Base-by-base conservation (phyloP, 2,329 filamentous ascomycete species). In the Fusarium sp. region DNA sequence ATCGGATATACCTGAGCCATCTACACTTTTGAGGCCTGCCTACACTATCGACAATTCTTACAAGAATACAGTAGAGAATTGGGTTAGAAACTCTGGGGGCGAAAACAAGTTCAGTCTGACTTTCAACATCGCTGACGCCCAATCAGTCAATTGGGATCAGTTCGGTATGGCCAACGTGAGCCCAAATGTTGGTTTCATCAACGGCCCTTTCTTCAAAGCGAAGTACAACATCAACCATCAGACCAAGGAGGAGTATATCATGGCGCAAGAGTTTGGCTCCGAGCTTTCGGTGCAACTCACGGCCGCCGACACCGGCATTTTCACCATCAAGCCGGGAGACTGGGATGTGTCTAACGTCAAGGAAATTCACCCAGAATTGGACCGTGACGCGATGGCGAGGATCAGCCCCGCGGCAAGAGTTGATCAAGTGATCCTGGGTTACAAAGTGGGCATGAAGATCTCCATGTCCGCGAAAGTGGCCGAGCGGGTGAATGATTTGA, bases 351-450 rank as follows among this genome's bases (percentile, higher is more conserved):
- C 46, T 1, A 37, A 37, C n/a, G 3, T 18, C 1, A 48, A 11
- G 10, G 21, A 37, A 25, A 8, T 25, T 4, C 25, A 20, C 13
- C 9, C 0, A 3, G 6, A 18, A 0, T 48, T 48, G 8, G 29
- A 2, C 1, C 31, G 15, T 10, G 17, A 2, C 0, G 21, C 11
- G 1, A 21, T 21, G 18, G 21, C 17, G 8, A 8, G 14, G 0
- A 11, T 36, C 5, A 8, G 31, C 0, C 4, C 46, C 18, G 46
- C 46, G 1, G 46, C 31, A 0, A 4, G 21, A 23, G 31, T 37
- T 6, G 21, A 20, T 15, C 21, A 48, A 18, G 4, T 39, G 3
- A 39, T 48, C 15, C 21, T 37, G 13, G 46, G 31, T 25, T 48
- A 39, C 21, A 48, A 37, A 1, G 20, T 48, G 0, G 4, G 1